Percentiles rank a stretch among this genome's conserved stretches.
These are phyloP conservation scores for Skeletonema grethae DNA, from an alignment of 108 stramenopile species.

Conservation along the genomic window DNA sequence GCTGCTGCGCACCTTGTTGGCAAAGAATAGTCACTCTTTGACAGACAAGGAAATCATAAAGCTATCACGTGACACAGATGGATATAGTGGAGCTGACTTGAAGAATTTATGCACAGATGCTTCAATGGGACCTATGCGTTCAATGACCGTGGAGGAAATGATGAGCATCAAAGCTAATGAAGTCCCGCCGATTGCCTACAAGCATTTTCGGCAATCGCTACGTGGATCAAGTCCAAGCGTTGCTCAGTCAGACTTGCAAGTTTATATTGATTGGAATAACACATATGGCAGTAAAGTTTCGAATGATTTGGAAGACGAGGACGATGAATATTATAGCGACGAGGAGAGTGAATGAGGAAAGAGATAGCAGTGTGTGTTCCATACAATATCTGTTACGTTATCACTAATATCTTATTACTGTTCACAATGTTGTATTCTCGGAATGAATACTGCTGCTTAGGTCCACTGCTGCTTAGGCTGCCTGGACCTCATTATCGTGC, in stretches of 20 bases:
- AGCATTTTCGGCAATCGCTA: constrained; percentile 86
- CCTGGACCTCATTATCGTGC: constrained; percentile 8
- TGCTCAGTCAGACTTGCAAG: constrained; percentile 74
- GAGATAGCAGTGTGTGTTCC: too few species aligned
- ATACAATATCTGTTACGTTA: too few species aligned
- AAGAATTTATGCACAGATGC: constrained; percentile 92
- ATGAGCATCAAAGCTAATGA: constrained; percentile 58
- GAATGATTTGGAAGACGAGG: neutral
- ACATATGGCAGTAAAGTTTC: constrained; percentile 7
- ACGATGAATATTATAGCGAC: constrained; percentile 55
- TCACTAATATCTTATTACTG: too few species aligned
- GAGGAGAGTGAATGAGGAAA: constrained; percentile 58
- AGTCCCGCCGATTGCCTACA: constrained; percentile 87
- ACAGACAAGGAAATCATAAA: constrained; percentile 65
- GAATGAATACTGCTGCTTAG: too few species aligned
- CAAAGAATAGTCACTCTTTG: constrained; percentile 81
- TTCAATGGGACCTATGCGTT: constrained; percentile 94
- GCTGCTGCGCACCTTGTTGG: constrained; percentile 82
- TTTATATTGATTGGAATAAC: constrained; percentile 78
- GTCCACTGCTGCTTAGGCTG: neutral
- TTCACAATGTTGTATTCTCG: too few species aligned
- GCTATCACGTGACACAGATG: constrained; percentile 79
- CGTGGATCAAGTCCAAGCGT: constrained; percentile 87
- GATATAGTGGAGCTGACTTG: constrained; percentile 95
- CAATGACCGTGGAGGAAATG: constrained; percentile 1